phyloP scores from a whole-genome alignment of 129 eudicot species.

The Solidago caesia region DNA sequence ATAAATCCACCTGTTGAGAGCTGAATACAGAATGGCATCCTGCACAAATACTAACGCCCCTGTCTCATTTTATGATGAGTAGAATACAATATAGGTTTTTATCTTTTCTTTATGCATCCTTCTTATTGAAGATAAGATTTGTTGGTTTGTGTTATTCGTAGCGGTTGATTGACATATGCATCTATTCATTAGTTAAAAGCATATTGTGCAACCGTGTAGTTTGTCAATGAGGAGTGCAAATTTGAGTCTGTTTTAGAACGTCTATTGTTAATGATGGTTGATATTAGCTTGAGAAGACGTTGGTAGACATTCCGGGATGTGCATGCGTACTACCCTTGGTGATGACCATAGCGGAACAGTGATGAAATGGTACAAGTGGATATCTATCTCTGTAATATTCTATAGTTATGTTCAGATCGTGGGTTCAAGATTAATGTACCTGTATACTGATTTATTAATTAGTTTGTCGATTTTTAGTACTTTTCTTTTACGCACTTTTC shows the following conservation, averaged over 20 bases:
- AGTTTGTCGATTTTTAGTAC: too few species aligned
- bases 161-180: background rate
- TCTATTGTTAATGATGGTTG: background rate
- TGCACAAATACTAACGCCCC: background rate
- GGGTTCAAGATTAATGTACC: too few species aligned
- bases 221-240: background rate
- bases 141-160: background rate
- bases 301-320: background rate
- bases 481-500: too few species aligned
- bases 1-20: slow-evolving; percentile 49
- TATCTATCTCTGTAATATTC: too few species aligned
- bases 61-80: background rate
- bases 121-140: slow-evolving; percentile 30
- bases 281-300: too few species aligned
- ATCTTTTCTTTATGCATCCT: slow-evolving; percentile 5
- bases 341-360: too few species aligned
- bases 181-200: background rate
- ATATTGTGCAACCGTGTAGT: slow-evolving; percentile 9
- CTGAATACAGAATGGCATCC: slow-evolving; percentile 34
- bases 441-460: too few species aligned
- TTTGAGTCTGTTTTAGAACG: background rate
- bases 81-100: slow-evolving; percentile 5
- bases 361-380: too few species aligned
- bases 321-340: background rate
- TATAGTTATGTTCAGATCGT: too few species aligned